phyloP scores from a whole-genome alignment of 352 stramenopile genomes.

The Globisporangium uncinulatum region DNA sequence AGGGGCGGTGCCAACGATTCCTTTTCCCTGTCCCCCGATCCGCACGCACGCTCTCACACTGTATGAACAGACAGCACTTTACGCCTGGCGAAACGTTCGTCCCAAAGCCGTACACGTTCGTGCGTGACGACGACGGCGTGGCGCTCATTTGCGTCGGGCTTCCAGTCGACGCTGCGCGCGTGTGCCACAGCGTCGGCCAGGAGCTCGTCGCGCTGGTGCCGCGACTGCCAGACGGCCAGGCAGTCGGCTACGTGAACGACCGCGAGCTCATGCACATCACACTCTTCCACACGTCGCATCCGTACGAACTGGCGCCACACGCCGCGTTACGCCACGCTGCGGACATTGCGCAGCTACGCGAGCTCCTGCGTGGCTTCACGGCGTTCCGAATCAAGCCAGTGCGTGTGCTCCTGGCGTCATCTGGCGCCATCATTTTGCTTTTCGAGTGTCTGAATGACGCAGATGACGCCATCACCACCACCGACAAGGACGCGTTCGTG shows the following conservation, averaged over 20 bases:
- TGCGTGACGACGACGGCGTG: conserved; percentile 35
- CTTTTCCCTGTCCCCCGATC: neutral
- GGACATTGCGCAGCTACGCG: conserved; percentile 38
- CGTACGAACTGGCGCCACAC: conserved; percentile 40
- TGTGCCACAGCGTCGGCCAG: conserved; percentile 31
- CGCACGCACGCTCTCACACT: neutral
- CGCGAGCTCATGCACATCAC: conserved; percentile 73
- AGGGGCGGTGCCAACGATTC: too few relatives aligned
- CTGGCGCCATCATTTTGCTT: conserved; percentile 62
- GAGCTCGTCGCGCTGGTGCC: conserved; percentile 42
- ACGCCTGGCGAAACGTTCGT: conserved; percentile 26
- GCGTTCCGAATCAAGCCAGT: conserved; percentile 41
- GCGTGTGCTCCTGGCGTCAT: conserved; percentile 51
- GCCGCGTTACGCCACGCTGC: conserved; percentile 25
- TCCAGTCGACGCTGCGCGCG: conserved; percentile 25
- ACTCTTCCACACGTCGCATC: conserved; percentile 75
- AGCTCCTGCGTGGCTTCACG: conserved; percentile 29
- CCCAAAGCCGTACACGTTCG: conserved; percentile 46
- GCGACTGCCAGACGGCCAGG: conserved; percentile 18
- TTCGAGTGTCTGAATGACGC: conserved; percentile 32
- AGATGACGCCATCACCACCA: neutral
- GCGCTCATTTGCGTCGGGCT: conserved; percentile 45
- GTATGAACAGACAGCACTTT: conserved; percentile 23
- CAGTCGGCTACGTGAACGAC: conserved; percentile 53
- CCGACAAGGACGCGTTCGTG: conserved; percentile 2